Conservation (phyloP, 2,329 filamentous ascomycete species). For the Xylariaceae sp. region DNA sequence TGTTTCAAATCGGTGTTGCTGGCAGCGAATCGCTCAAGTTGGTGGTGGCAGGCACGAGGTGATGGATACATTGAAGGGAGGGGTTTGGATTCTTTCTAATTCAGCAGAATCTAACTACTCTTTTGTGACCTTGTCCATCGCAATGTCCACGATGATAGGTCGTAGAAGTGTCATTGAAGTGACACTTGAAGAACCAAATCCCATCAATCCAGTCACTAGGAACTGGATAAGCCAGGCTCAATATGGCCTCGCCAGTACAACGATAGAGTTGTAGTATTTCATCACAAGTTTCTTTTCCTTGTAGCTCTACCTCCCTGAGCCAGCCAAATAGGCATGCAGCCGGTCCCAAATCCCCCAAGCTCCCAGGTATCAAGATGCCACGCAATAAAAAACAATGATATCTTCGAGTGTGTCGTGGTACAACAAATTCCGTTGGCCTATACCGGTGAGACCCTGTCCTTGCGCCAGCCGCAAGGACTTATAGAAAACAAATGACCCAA, state of each 20-base stretch:
- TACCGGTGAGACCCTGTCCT: slow-evolving; percentile 22
- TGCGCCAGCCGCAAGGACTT: slow-evolving; percentile 28
- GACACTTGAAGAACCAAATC: slow-evolving; percentile 25
- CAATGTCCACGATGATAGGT: slow-evolving; percentile 14
- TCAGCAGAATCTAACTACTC: slow-evolving; percentile 12
- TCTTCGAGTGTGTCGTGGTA: slow-evolving; percentile 28
- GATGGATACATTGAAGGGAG: slow-evolving; percentile 9
- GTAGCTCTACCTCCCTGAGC: slow-evolving; percentile 8
- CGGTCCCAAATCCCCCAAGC: slow-evolving; percentile 19
- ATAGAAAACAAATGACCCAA: slow-evolving; percentile 29
- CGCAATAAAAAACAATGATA: slow-evolving; percentile 29
- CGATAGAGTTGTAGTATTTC: slow-evolving; percentile 11
- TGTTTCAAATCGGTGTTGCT: not conserved
- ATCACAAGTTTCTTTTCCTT: slow-evolving; percentile 7
- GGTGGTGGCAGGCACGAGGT: not conserved
- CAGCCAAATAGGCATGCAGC: slow-evolving; percentile 14
- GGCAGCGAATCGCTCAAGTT: no score
- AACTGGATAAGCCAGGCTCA: slow-evolving; percentile 18
- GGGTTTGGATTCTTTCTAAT: slow-evolving; percentile 19
- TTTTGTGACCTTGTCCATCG: slow-evolving; percentile 9
- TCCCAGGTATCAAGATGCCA: slow-evolving; percentile 24
- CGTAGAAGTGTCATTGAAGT: slow-evolving; percentile 17
- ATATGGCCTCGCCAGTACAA: slow-evolving; percentile 1
- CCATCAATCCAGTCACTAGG: slow-evolving; percentile 30
- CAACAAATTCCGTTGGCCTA: slow-evolving; percentile 22